These are phyloP conservation scores for Sporothrix euskadiensis DNA, from an alignment of 2,329 filamentous ascomycete species.

Conservation along the genomic window DNA sequence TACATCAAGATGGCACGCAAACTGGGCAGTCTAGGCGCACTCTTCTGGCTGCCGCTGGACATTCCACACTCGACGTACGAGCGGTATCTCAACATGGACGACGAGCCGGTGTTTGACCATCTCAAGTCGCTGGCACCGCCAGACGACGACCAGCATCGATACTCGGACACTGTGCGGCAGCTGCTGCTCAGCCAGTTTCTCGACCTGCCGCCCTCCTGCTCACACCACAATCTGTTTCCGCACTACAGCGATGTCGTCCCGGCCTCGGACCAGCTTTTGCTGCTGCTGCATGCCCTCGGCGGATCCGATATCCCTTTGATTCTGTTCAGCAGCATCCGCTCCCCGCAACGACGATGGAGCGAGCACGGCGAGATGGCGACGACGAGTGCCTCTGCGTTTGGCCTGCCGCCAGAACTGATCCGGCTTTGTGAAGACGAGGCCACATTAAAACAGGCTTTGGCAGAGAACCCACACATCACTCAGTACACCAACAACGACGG, in stretches of 20 bases:
- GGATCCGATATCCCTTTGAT: constrained; percentile 33
- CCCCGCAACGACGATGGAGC: constrained; percentile 36
- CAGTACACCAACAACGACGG: neutral
- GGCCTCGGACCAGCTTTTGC: constrained; percentile 34
- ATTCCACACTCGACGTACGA: constrained; percentile 43
- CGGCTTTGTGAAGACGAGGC: neutral
- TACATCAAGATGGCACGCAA: constrained; percentile 41
- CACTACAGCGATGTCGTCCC: constrained; percentile 38
- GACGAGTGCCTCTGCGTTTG: constrained; percentile 34
- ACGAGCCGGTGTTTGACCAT: constrained; percentile 39
- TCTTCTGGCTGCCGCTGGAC: constrained; percentile 40
- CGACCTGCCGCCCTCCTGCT: neutral
- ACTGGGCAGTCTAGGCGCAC: constrained; percentile 37
- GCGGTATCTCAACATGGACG: constrained; percentile 41
- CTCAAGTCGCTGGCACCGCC: constrained; percentile 32
- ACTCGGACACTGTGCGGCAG: constrained; percentile 34
- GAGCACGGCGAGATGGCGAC: constrained; percentile 36
- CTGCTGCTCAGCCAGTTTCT: constrained; percentile 33
- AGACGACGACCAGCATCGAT: constrained; percentile 24
- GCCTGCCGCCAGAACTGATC: constrained; percentile 28
- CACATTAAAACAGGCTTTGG: neutral
- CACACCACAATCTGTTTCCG: constrained; percentile 33
- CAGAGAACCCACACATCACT: neutral
- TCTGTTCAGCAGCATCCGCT: constrained; percentile 34
- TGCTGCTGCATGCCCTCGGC: constrained; percentile 36